These are phyloP conservation scores for Dinochytrium kinnereticum DNA, from an alignment of 371 early-diverging fungal species.

Conservation along the genomic window DNA sequence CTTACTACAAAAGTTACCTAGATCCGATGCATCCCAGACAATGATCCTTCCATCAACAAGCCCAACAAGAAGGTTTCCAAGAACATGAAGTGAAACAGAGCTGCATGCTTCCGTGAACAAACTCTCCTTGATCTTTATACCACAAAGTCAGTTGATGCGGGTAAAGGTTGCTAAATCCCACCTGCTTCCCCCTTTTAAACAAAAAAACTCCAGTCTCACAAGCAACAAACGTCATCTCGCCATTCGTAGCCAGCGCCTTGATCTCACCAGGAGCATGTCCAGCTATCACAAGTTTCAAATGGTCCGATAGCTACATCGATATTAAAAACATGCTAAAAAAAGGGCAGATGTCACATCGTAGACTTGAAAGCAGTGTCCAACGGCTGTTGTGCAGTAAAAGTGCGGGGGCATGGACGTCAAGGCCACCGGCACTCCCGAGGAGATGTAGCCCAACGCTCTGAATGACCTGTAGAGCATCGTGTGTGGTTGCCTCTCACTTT, in stretches of 20 bases:
- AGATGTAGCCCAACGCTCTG: background rate
- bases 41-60: background rate
- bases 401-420: background rate
- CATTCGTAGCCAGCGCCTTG: background rate
- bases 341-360: background rate
- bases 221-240: background rate
- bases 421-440: background rate
- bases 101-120: no score
- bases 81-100: background rate
- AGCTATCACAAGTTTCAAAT: background rate
- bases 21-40: background rate
- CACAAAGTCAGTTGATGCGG: no score
- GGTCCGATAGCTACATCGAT: background rate
- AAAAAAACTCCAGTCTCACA: background rate
- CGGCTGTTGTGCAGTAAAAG: background rate
- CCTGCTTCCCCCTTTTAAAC: background rate
- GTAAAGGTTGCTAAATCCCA: no score
- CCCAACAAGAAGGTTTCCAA: background rate
- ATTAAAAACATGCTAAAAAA: background rate
- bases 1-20: no score
- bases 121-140: no score
- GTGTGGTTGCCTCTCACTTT: no score
- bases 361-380: constrained; percentile 4
- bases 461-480: background rate
- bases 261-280: background rate